These are phyloP conservation scores for Pyronema omphalodes DNA, from an alignment of 495 filamentous ascomycete genomes.

Conservation along the genomic window DNA sequence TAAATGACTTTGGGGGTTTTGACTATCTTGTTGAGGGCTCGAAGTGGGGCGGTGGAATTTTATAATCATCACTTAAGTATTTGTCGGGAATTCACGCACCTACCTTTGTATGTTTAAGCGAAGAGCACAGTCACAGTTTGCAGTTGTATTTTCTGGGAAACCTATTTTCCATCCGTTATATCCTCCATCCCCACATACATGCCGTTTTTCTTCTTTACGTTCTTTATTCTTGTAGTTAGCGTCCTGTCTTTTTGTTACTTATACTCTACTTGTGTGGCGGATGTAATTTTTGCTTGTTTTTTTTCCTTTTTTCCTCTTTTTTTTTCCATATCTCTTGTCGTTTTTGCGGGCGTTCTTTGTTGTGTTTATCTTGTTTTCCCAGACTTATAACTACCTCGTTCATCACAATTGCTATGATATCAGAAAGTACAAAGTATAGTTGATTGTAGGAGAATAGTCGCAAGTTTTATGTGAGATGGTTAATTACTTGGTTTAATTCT, in stretches of 20 bases:
- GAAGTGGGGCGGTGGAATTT: not conserved
- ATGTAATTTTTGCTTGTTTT: too few relatives aligned
- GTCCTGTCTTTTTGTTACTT: not conserved
- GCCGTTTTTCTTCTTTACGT: not conserved
- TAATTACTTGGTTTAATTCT: not conserved
- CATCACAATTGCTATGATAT: not conserved
- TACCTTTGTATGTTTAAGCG: too few relatives aligned
- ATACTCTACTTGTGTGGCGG: not conserved
- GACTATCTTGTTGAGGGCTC: not conserved
- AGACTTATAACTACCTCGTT: too few relatives aligned
- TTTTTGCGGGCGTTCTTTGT: too few relatives aligned
- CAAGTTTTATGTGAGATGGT: not conserved
- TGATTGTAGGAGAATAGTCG: slow-evolving; percentile 1
- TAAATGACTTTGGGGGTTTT: not conserved
- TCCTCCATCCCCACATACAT: not conserved
- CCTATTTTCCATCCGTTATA: not conserved
- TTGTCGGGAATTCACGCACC: too few relatives aligned
- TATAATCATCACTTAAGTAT: not conserved
- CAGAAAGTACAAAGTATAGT: not conserved
- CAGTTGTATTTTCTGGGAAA: too few relatives aligned
- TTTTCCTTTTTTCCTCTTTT: too few relatives aligned
- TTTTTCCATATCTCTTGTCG: too few relatives aligned
- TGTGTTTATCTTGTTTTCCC: too few relatives aligned
- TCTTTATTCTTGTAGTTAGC: not conserved
- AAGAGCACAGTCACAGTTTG: too few relatives aligned